phyloP scores from a whole-genome alignment of 2,329 filamentous ascomycete species.

The Plectosphaerella sp. region DNA sequence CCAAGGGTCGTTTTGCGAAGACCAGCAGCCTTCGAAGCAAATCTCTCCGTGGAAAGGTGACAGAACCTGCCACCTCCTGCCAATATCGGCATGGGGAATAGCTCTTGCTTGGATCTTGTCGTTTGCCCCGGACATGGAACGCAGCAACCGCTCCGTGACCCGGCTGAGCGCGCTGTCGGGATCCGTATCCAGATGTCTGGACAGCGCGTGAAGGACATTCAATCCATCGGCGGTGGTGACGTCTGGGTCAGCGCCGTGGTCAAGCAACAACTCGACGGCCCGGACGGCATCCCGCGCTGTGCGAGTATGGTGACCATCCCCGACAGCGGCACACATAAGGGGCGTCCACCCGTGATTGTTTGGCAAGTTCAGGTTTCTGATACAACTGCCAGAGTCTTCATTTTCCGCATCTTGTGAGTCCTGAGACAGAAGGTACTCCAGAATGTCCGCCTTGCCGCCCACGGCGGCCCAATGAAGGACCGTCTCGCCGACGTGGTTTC shows the following conservation, averaged over 20 bases:
- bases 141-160: not conserved
- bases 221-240: conserved; percentile 16
- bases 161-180: not conserved
- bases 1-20: no score
- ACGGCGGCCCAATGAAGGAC: conserved; percentile 22
- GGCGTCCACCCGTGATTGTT: conserved; percentile 24
- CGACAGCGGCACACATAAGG: conserved; percentile 18
- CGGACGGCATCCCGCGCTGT: not conserved
- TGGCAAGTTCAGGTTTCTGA: conserved; percentile 14
- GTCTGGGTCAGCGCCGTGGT: conserved; percentile 14
- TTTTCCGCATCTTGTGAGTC: no score
- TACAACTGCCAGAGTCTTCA: no score
- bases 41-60: no score
- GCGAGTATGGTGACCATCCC: not conserved
- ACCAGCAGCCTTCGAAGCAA: no score
- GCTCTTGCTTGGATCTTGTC: not conserved
- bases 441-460: conserved; percentile 12
- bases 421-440: conserved; percentile 12
- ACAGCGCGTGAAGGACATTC: conserved; percentile 18
- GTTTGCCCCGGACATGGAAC: no score
- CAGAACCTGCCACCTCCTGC: not conserved
- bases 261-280: conserved; percentile 15
- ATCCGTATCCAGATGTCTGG: not conserved
- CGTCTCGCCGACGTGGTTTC: conserved; percentile 16
- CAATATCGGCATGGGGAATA: not conserved